Base-by-base conservation (phyloP, 192 early-diverging fungal species). In the Phlyctochytrium bullatum region DNA sequence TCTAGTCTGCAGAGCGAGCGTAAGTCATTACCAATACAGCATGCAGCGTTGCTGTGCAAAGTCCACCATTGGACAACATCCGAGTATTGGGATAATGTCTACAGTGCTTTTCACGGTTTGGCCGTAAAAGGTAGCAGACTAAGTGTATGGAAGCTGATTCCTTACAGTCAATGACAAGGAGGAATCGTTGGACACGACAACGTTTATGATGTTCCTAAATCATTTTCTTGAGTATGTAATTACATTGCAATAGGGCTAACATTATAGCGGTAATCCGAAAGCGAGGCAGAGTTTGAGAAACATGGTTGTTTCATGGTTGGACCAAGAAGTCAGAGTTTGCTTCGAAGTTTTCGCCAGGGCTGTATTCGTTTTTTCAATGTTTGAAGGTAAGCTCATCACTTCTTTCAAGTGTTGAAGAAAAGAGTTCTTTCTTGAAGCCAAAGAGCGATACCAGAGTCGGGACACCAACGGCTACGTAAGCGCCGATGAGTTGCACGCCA, bases 341-440 rank as follows among this genome's bases (percentile, higher is more conserved):
- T 71, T 64, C 52, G 62, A 64, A 27, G 35, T 64, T 10, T 71
- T 71, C 64, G 23, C 53, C 4, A 62, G 53, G 69, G 52, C 32
- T 25, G 35, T 23, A 14, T 10, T 71, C 30, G 3, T 64, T 2
- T 35, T 65, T 57, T 71, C 62, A 10, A 25, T 71, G 1, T 53
- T 71, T 20, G 61, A 58, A 17, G 69, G 69, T 71, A 62, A 28
- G 4, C 14, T 14, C 29, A 23, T 52, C 24, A 64, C 6, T 34
- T 36, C 36, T 16, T 30, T 27, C 20, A 17, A 59, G 17, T 28
- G 24, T 16, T 29, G 31, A 25, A 30, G 14, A n/a, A 34, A 27
- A 69, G 67, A 69, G 17, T 69, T 34, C 54, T 10, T 69, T 36
- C 24, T 28, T n/a, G 28, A 69, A 12, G 67, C 62, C 3, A 29